Percentiles rank a stretch among this genome's conserved stretches.
Evolutionary conservation across 2,329 filamentous ascomycete genomes (phyloP).

Genomic region (Decorospora gaudefroyi): DNA sequence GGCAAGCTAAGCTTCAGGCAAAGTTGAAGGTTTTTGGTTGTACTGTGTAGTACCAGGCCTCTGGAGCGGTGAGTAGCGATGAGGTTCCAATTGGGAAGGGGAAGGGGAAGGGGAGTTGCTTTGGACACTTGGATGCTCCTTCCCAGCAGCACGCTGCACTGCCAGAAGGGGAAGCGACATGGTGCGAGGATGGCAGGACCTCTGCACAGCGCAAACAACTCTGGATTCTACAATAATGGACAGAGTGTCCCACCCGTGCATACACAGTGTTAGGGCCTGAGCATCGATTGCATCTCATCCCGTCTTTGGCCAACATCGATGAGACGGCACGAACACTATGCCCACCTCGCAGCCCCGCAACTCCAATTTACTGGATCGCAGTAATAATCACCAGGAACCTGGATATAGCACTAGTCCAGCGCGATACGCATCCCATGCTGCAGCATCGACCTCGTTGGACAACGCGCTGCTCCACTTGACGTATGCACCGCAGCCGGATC

Average conservation of each 20-base stretch:
- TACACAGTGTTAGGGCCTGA: slow-evolving; percentile 20
- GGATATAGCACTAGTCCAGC: slow-evolving; percentile 11
- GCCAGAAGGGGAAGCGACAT: slow-evolving; percentile 2
- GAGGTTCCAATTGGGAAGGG: too few relatives aligned
- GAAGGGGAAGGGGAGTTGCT: too few relatives aligned
- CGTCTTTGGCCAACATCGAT: slow-evolving; percentile 17
- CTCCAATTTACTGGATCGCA: slow-evolving; percentile 16
- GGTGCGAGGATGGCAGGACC: slow-evolving; percentile 1
- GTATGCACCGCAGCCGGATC: slow-evolving; percentile 19
- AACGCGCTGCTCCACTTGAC: slow-evolving; percentile 8
- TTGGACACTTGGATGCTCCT: background rate
- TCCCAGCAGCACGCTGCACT: background rate
- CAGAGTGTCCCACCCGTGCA: slow-evolving; percentile 3
- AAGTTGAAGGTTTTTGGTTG: too few relatives aligned
- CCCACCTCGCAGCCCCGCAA: slow-evolving; percentile 1
- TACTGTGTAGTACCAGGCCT: too few relatives aligned
- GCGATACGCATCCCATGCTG: slow-evolving; percentile 16
- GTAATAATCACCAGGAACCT: slow-evolving; percentile 14
- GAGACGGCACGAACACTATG: slow-evolving; percentile 14
- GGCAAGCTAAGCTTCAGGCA: background rate
- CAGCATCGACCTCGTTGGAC: slow-evolving; percentile 11
- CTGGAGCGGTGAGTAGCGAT: slow-evolving; percentile 1
- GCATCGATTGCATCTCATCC: slow-evolving; percentile 18
- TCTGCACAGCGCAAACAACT: slow-evolving; percentile 1
- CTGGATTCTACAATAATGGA: background rate